These are phyloP conservation scores for Cystobasidium sp. DNA, from an alignment of 1,284 basidiomycete genomes.

Conservation along the genomic window DNA sequence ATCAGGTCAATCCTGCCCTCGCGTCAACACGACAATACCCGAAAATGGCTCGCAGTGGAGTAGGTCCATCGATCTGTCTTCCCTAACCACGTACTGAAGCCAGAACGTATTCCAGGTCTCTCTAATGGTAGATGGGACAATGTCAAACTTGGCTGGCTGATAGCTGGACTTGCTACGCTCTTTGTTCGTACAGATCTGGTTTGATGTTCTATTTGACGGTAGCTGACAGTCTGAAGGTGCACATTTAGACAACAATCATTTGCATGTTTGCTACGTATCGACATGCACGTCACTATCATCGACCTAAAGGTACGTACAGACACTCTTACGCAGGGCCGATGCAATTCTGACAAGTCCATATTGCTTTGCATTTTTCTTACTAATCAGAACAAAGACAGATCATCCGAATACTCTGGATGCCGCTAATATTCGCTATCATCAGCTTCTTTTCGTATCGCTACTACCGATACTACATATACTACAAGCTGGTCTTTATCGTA, in stretches of 20 bases:
- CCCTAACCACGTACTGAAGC: background rate
- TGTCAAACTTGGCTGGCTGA: constrained; percentile 74
- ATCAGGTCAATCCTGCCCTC: constrained; percentile 5
- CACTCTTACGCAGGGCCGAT: background rate
- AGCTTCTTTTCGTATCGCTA: constrained; percentile 86
- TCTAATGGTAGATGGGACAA: constrained; percentile 50
- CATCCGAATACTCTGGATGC: constrained; percentile 58
- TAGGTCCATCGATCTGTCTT: background rate
- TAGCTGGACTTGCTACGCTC: constrained; percentile 68
- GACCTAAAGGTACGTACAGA: constrained; percentile 11
- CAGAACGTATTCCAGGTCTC: background rate
- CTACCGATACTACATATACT: constrained; percentile 74
- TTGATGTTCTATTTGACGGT: background rate
- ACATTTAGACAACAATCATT: constrained; percentile 53
- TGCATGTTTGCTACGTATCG: constrained; percentile 53
- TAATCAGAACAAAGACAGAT: constrained; percentile 55
- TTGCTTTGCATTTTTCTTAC: constrained; percentile 45
- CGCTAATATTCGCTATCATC: constrained; percentile 72
- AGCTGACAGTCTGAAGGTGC: background rate
- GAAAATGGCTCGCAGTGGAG: constrained; percentile 27
- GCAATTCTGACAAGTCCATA: background rate
- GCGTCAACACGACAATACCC: constrained; percentile 11
- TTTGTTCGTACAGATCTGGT: constrained; percentile 62
- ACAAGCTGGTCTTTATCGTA: constrained; percentile 65
- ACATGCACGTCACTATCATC: constrained; percentile 55